A percentile compares a stretch with the other conserved stretches of the same genome.
Conservation (phyloP, 768 basidiomycete species). For the Glaciozyma antarctica region DNA sequence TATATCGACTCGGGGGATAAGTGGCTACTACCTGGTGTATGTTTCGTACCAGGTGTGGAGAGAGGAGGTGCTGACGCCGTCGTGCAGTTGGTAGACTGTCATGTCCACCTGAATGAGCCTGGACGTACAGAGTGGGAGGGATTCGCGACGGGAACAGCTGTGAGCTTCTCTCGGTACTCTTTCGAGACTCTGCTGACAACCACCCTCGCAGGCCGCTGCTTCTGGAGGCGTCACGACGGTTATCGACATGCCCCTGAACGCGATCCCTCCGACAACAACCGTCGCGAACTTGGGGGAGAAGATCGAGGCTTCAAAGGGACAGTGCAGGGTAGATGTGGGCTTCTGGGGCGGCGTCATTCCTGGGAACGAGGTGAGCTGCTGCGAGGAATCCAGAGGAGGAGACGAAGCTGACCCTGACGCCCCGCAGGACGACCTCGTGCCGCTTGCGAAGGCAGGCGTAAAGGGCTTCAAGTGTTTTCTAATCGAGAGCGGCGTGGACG, state of each 20-base stretch:
- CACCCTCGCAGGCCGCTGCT: slow-evolving; percentile 53
- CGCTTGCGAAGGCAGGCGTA: slow-evolving; percentile 69
- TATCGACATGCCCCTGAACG: slow-evolving; percentile 97
- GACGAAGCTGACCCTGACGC: background rate
- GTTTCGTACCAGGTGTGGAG: background rate
- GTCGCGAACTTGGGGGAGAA: slow-evolving; percentile 64
- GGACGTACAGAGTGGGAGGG: slow-evolving; percentile 36
- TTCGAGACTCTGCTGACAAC: rapidly evolving
- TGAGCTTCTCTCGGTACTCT: background rate
- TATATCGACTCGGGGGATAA: slow-evolving; percentile 46
- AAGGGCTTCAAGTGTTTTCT: slow-evolving; percentile 97
- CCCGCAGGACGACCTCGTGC: slow-evolving; percentile 58
- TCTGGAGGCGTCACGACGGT: slow-evolving; percentile 92
- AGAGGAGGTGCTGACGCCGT: background rate
- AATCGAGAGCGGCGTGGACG: slow-evolving; percentile 91
- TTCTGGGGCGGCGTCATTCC: slow-evolving; percentile 97
- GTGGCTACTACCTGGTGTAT: slow-evolving; percentile 56
- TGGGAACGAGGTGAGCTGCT: slow-evolving; percentile 59
- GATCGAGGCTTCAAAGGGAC: slow-evolving; percentile 56
- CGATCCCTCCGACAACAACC: slow-evolving; percentile 90
- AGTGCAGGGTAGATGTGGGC: slow-evolving; percentile 71
- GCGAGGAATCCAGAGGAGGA: background rate
- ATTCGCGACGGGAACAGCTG: slow-evolving; percentile 29
- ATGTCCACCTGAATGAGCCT: slow-evolving; percentile 36
- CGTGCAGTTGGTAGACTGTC: slow-evolving; percentile 32